Evolutionary conservation across 1,139 yeast genomes (phyloP).

Genomic region (Suhomyces anneliseae): DNA sequence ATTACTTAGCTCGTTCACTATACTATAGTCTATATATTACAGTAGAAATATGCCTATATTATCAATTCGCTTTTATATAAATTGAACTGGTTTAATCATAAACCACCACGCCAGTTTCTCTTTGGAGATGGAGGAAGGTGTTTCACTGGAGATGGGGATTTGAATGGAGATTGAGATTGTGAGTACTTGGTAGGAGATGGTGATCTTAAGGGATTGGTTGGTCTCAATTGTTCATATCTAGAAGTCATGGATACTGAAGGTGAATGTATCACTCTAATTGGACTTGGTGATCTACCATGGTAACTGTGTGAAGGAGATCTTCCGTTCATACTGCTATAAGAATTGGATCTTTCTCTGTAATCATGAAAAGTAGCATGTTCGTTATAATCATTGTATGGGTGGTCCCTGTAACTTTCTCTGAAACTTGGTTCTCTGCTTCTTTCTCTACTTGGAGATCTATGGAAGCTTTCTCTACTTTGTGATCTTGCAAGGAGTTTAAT

Average conservation of each 20-base stretch:
- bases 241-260: slow-evolving; percentile 6
- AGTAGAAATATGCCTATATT: too few species aligned
- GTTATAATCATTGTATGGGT: not conserved
- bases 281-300: slow-evolving; percentile 10
- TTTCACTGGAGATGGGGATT: slow-evolving; percentile 13
- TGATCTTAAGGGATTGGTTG: slow-evolving; percentile 8
- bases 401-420: not conserved
- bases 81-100: too few species aligned
- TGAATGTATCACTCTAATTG: slow-evolving; percentile 6
- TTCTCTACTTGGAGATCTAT: slow-evolving; percentile 2
- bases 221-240: slow-evolving; percentile 4
- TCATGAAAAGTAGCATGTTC: not conserved
- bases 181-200: slow-evolving; percentile 13
- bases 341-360: slow-evolving; percentile 4
- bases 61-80: too few species aligned
- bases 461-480: slow-evolving; percentile 2
- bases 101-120: slow-evolving; percentile 2
- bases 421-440: slow-evolving; percentile 1
- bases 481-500: slow-evolving; percentile 8
- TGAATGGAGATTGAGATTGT: slow-evolving; percentile 10
- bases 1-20: too few species aligned
- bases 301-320: not conserved
- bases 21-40: too few species aligned
- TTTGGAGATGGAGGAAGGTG: slow-evolving; percentile 12
- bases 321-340: slow-evolving; percentile 1